Percentiles rank a stretch among this genome's conserved stretches.
Conservation (phyloP, 176 grass and related monocot species). For the Cenchrus americanus region DNA sequence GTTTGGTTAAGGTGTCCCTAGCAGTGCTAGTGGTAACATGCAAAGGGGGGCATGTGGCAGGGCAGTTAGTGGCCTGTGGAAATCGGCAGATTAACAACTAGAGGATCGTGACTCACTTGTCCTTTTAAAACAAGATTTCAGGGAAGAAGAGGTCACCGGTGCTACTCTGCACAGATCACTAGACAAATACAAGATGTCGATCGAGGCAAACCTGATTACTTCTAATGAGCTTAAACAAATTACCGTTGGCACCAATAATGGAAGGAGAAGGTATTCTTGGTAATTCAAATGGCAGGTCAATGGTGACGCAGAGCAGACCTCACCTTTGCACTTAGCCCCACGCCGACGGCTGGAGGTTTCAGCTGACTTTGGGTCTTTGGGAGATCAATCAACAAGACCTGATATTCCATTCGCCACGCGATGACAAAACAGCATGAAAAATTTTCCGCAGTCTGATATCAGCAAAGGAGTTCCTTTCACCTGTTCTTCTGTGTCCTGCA, state of each 20-base stretch:
- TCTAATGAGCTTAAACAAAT: constrained; percentile 20
- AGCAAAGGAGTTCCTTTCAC: constrained; percentile 47
- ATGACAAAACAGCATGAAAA: constrained; percentile 43
- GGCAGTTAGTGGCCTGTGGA: constrained; percentile 21
- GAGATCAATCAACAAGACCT: constrained; percentile 34
- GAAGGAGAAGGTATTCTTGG: constrained; percentile 12
- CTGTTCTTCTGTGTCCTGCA: constrained; percentile 42
- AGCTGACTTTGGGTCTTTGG: constrained; percentile 33
- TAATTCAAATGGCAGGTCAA: constrained; percentile 38
- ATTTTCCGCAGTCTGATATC: constrained; percentile 42
- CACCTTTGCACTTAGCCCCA: constrained; percentile 46
- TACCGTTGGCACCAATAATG: constrained; percentile 8
- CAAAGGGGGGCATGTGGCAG: constrained; percentile 19
- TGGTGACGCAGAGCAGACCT: constrained; percentile 38
- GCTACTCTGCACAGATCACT: constrained; percentile 40
- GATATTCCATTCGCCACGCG: constrained; percentile 43
- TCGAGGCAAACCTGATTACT: neutral
- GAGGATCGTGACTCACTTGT: neutral
- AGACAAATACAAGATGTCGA: constrained; percentile 17
- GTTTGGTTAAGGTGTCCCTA: constrained; percentile 2
- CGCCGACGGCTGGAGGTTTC: neutral
- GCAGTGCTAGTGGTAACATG: constrained; percentile 4
- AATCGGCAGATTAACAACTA: neutral
- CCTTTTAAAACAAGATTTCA: constrained; percentile 14
- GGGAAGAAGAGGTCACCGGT: neutral